These are phyloP conservation scores for Chrysanthemum lavandulifolium DNA, from an alignment of 129 eudicot species.

Conservation along the genomic window DNA sequence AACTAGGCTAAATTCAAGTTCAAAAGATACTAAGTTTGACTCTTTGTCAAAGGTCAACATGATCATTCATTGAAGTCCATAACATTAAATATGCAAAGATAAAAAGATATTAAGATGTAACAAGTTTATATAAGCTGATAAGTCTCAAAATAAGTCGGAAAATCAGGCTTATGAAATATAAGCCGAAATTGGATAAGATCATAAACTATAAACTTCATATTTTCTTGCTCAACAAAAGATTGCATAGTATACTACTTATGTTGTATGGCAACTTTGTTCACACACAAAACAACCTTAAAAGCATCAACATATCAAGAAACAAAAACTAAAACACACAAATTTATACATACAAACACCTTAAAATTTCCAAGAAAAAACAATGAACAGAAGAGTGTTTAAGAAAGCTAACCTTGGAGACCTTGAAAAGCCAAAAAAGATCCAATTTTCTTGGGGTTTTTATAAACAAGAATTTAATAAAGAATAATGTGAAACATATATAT, in stretches of 20 bases:
- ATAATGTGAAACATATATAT: slow-evolving; percentile 11
- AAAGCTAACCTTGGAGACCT: slow-evolving; percentile 32
- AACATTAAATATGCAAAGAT: not conserved
- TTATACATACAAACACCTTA: not conserved
- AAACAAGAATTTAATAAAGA: slow-evolving; percentile 25
- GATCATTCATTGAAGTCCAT: slow-evolving; percentile 1
- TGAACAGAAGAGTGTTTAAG: not conserved
- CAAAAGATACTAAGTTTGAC: not conserved
- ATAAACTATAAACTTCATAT: too few relatives aligned
- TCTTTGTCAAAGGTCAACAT: slow-evolving; percentile 2
- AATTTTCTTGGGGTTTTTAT: slow-evolving; percentile 35
- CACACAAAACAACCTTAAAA: slow-evolving; percentile 10
- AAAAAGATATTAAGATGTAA: too few relatives aligned
- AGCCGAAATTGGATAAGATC: too few relatives aligned
- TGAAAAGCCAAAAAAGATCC: slow-evolving; percentile 35
- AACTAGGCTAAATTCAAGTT: not conserved
- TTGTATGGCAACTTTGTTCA: not conserved
- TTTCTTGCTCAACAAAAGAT: slow-evolving; percentile 6
- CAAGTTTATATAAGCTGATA: too few relatives aligned
- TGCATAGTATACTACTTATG: slow-evolving; percentile 1
- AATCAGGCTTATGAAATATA: too few relatives aligned
- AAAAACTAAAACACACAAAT: slow-evolving; percentile 7
- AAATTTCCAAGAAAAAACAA: not conserved
- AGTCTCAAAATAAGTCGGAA: too few relatives aligned
- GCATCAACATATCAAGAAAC: not conserved